phyloP scores from a whole-genome alignment of 345 rosid genomes.

The Triadica sebifera region DNA sequence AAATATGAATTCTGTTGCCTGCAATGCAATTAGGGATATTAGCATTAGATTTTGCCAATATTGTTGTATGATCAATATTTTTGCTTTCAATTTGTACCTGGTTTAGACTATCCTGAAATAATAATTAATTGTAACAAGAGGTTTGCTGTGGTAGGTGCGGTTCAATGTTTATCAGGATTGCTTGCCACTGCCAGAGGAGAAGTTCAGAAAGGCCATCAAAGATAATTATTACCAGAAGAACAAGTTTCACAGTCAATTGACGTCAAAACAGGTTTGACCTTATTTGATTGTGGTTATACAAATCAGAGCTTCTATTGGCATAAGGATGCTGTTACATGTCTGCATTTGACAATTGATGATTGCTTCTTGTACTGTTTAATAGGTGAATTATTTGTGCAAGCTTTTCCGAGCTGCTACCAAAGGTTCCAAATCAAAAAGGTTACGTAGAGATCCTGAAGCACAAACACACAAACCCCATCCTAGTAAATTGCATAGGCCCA shows the following conservation, averaged over 20 bases:
- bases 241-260: conserved; percentile 29
- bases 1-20: background rate
- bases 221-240: conserved; percentile 32
- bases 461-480: background rate
- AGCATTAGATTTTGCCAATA: background rate
- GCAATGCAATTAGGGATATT: background rate
- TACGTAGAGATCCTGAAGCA: background rate
- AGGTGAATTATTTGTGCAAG: conserved; percentile 25
- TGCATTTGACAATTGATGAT: conserved; percentile 2
- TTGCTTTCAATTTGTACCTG: background rate
- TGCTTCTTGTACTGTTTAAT: conserved; percentile 6
- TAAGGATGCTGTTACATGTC: background rate
- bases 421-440: background rate
- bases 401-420: conserved; percentile 25
- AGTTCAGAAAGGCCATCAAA: conserved; percentile 27
- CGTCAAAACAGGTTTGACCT: conserved; percentile 23
- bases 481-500: background rate
- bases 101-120: background rate
- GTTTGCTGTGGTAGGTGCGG: conserved; percentile 24
- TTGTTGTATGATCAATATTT: background rate
- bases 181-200: conserved; percentile 23
- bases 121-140: background rate
- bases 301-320: background rate
- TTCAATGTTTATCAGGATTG: conserved; percentile 27
- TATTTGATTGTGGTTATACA: background rate